Evolutionary conservation across 768 basidiomycete genomes (phyloP), one percentile per base, ranked within the genome.

Genomic region (Leccinum rimulosum): DNA sequence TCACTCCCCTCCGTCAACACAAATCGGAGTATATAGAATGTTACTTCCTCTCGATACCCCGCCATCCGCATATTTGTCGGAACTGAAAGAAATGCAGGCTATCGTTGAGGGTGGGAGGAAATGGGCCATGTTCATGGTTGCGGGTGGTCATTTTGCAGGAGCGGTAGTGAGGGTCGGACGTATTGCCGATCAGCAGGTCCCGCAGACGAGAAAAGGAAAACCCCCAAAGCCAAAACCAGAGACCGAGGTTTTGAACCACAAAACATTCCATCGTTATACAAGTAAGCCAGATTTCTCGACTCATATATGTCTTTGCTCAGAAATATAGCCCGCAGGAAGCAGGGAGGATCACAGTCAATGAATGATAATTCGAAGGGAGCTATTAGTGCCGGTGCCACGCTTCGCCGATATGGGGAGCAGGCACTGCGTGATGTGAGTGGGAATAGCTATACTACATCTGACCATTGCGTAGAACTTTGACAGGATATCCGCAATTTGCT

Each of bases 201-300:
- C 78, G 61, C 73, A 74, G 59, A 72, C 76, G 67, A 65, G 78
- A 72, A 84, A 78, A 63, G 80, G 81, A 68, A 89, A 84, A 58
- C 77, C 73, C 15, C 87, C 83, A 66, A 84, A 80, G 60, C 83
- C 87, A 19, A 91, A 84, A 71, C 81, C 88, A 3, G 91, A 94
- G 56, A 85, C 84, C 0, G 93, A 95, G 68, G 83, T 98, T 1
- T 63, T 99, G 45, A 78, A 80, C 63, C 93, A 95, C 68, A 99
- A 98, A 75, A 98, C 97, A 2, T 98, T 98, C 72, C 97, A 98
- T 73, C 87, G 97, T 1, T 99, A 99, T 72, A 99, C 97, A 0
- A 98, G 95, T 97, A 64, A 65, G 92, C 81, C 14, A 3, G 14
- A 4, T 22, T 49, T 3, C 40, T 25, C 28, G n/a, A 25, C 12